phyloP scores from a whole-genome alignment of 768 basidiomycete genomes.

The Postia placenta region DNA sequence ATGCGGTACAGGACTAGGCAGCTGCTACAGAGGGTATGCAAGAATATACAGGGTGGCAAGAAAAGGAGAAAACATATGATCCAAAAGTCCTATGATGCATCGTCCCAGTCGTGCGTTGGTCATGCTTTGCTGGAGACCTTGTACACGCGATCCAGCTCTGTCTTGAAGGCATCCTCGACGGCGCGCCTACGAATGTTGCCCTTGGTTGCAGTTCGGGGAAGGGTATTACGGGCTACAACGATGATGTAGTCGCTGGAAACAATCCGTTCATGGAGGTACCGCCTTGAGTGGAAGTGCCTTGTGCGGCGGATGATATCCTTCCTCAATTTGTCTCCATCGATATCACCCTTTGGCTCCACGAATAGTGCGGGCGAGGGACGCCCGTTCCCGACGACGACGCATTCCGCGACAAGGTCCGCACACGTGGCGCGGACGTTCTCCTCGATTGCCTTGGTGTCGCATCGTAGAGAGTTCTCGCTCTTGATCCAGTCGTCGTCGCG shows the following conservation, averaged over 20 bases:
- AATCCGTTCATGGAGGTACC: constrained; percentile 79
- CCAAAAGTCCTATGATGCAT: too few relatives aligned
- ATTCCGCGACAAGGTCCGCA: constrained; percentile 58
- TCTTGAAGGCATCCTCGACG: constrained; percentile 60
- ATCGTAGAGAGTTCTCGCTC: constrained; percentile 69
- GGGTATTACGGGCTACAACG: constrained; percentile 55
- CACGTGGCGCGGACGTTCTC: constrained; percentile 68
- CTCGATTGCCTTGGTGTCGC: constrained; percentile 79
- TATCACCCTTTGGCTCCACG: constrained; percentile 51
- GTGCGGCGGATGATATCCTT: constrained; percentile 70
- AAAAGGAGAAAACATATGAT: too few relatives aligned
- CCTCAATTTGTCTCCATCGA: constrained; percentile 54
- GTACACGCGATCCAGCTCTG: constrained; percentile 55
- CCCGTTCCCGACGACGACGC: constrained; percentile 72
- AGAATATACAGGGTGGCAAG: too few relatives aligned
- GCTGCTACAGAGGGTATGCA: too few relatives aligned
- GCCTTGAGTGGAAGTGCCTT: constrained; percentile 63
- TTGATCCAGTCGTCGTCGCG: constrained; percentile 87
- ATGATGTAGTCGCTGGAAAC: constrained; percentile 57
- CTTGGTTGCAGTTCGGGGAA: constrained; percentile 76
- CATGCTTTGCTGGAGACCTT: too few relatives aligned
- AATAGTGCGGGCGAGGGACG: constrained; percentile 74
- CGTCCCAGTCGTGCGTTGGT: too few relatives aligned
- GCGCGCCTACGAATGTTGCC: constrained; percentile 76
- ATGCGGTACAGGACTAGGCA: too few relatives aligned